Evolutionary conservation across 2,329 filamentous ascomycete genomes (phyloP).

Genomic region (Fusarium musae): DNA sequence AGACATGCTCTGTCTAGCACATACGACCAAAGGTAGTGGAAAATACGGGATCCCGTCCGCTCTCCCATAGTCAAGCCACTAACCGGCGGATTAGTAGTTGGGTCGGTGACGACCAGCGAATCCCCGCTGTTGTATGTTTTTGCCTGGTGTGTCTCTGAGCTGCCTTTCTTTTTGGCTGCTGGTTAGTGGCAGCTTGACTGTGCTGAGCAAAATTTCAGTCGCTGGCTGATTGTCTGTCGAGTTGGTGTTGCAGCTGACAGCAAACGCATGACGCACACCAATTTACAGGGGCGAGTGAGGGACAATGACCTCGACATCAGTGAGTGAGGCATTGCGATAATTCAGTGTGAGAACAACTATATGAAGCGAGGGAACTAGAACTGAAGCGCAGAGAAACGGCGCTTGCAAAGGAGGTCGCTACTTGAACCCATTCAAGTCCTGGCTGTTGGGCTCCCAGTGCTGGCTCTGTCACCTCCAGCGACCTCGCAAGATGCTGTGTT

Average conservation of each 20-base stretch:
- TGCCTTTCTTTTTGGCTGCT: not conserved
- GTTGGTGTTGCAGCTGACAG: no score
- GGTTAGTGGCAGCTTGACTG: fast-evolving
- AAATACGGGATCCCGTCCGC: constrained; percentile 16
- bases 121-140: constrained; percentile 13
- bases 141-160: fast-evolving
- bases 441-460: not conserved
- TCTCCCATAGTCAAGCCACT: constrained; percentile 11
- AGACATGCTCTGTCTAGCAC: fast-evolving
- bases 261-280: no score
- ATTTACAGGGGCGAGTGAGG: not conserved
- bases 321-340: not conserved
- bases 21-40: constrained; percentile 14
- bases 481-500: not conserved
- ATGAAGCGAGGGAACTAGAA: not conserved
- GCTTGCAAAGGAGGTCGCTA: not conserved
- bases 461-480: not conserved
- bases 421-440: not conserved
- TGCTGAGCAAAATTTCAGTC: no score
- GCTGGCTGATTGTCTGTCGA: no score
- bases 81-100: constrained; percentile 9
- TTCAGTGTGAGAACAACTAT: no score
- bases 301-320: no score
- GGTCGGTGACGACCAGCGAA: constrained; percentile 14
- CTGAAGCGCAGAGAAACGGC: not conserved